Conservation (phyloP, 1,139 yeast genomes). For the Scheffersomyces quercinus region DNA sequence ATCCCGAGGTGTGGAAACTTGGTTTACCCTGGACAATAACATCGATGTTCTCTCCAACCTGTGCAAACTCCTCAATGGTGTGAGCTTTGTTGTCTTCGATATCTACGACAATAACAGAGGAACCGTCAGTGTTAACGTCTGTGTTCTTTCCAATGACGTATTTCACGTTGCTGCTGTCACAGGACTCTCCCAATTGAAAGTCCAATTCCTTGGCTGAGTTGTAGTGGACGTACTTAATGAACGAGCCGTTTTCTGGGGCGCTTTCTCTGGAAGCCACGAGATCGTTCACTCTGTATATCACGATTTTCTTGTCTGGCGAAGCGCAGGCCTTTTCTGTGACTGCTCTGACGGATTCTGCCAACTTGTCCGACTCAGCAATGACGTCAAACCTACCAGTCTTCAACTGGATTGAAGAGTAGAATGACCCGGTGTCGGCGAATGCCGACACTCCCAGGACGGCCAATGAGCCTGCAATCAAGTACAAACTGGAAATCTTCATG, state of each 20-base stretch:
- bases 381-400: slow-evolving; percentile 7
- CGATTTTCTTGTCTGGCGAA: slow-evolving; percentile 13
- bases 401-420: slow-evolving; percentile 20
- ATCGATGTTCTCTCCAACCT: slow-evolving; percentile 7
- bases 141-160: slow-evolving; percentile 3
- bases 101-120: slow-evolving; percentile 24
- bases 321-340: slow-evolving; percentile 19
- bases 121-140: slow-evolving; percentile 5
- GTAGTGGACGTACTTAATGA: slow-evolving; percentile 34
- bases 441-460: slow-evolving; percentile 18
- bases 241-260: slow-evolving; percentile 12
- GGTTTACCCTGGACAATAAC: slow-evolving; percentile 37
- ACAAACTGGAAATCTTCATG: slow-evolving; percentile 27
- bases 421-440: slow-evolving; percentile 35
- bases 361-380: slow-evolving; percentile 19
- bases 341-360: slow-evolving; percentile 16
- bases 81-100: slow-evolving; percentile 20
- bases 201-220: slow-evolving; percentile 23
- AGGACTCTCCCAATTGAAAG: slow-evolving; percentile 16
- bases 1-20: slow-evolving; percentile 20
- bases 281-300: slow-evolving; percentile 26
- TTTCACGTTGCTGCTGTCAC: slow-evolving; percentile 11
- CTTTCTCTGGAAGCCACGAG: slow-evolving; percentile 9
- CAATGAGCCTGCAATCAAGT: slow-evolving; percentile 55
- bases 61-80: slow-evolving; percentile 19